Conservation (phyloP, 2,329 filamentous ascomycete genomes). For the Gaeumannomyces sp. region DNA sequence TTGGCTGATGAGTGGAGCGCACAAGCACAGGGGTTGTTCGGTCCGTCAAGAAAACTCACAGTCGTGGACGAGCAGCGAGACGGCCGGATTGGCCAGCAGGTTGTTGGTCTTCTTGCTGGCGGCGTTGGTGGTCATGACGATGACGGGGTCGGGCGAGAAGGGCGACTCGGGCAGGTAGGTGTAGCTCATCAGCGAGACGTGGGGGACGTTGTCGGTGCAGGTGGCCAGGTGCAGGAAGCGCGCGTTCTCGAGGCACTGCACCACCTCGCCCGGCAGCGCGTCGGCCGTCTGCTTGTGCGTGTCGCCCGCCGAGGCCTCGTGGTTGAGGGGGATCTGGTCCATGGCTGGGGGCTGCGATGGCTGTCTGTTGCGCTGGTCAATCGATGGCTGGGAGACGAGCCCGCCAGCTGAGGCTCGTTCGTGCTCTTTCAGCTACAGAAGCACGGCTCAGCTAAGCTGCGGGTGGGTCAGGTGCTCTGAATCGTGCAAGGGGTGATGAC, state of each 20-base stretch:
- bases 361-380: not conserved
- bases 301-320: slow-evolving; percentile 67
- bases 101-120: slow-evolving; percentile 76
- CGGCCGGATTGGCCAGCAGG: slow-evolving; percentile 74
- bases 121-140: slow-evolving; percentile 88
- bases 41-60: slow-evolving; percentile 37
- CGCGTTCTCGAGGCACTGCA: slow-evolving; percentile 87
- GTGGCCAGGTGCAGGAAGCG: slow-evolving; percentile 96
- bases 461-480: not conserved
- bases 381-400: too few relatives aligned
- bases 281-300: slow-evolving; percentile 64
- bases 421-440: too few relatives aligned
- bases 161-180: slow-evolving; percentile 83
- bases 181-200: slow-evolving; percentile 98
- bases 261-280: slow-evolving; percentile 74
- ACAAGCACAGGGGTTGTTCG: not conserved
- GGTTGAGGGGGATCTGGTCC: slow-evolving; percentile 65
- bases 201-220: slow-evolving; percentile 73
- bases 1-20: not conserved
- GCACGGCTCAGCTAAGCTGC: not conserved
- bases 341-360: too few relatives aligned
- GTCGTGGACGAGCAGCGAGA: slow-evolving; percentile 94
- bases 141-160: slow-evolving; percentile 65
- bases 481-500: slow-evolving; percentile 6
- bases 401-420: too few relatives aligned